phyloP scores from a whole-genome alignment of 2,329 filamentous ascomycete species.

The Fusarium heterosporum region DNA sequence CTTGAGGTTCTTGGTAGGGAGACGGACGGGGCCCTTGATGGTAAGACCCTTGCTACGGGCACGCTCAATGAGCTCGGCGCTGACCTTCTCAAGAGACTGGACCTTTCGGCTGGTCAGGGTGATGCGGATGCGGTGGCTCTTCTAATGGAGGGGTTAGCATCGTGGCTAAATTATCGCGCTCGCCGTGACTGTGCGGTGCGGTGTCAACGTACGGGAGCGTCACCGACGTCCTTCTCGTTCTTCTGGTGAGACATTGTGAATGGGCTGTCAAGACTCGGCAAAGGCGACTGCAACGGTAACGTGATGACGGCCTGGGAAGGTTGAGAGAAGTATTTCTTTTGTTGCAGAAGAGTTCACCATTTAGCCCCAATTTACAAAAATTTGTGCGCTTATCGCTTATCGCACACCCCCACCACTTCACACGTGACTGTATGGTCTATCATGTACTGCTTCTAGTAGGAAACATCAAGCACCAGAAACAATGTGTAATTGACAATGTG shows the following conservation, averaged over 20 bases:
- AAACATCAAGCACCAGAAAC: neutral
- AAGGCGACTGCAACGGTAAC: conserved; percentile 75
- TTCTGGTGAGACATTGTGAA: conserved; percentile 93
- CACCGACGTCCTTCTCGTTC: conserved; percentile 92
- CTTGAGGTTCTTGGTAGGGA: conserved; percentile 97
- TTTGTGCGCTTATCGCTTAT: conserved; percentile 41
- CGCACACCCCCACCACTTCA: neutral
- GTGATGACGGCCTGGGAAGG: conserved; percentile 72
- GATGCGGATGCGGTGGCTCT: conserved; percentile 98
- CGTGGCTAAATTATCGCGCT: conserved; percentile 3
- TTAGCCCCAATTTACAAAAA: conserved; percentile 36
- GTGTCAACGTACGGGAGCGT: conserved; percentile 76
- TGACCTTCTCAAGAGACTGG: conserved; percentile 96
- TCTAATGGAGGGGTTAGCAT: conserved; percentile 60
- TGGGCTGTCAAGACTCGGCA: conserved; percentile 79
- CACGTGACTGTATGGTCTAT: conserved; percentile 12
- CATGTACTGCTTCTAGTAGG: neutral
- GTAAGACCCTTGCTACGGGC: conserved; percentile 98
- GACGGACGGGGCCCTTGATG: conserved; percentile 97
- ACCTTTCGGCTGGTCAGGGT: conserved; percentile 97
- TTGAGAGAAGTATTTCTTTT: conserved; percentile 40
- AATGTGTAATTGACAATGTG: neutral
- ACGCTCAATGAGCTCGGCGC: conserved; percentile 97
- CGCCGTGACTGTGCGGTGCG: neutral
- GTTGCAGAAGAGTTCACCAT: conserved; percentile 29